Evolutionary conservation across 2,329 filamentous ascomycete species (phyloP), one percentile per base, ranked within the genome.

Genomic region (Neoscytalidium dimidiatum): DNA sequence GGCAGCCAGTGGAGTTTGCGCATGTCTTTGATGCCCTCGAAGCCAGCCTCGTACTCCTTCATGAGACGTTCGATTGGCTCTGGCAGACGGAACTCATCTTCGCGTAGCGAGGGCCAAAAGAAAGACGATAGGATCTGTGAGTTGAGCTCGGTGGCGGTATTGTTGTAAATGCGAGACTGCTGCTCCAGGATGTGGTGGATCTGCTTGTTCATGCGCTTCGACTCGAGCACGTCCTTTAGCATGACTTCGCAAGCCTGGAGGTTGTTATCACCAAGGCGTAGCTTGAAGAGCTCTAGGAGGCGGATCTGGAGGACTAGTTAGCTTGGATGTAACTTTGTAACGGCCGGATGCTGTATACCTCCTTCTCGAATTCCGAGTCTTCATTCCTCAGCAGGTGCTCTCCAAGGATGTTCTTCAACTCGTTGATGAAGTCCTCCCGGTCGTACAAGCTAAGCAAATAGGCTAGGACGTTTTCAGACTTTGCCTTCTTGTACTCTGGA

Each of bases 231-330:
- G 75, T 99, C 95, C 68, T 90, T 92, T 65, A 99, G 86, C 95
- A 99, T 99, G 71, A 99, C 95, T 74, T 99, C 94, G 77, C 94
- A 97, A 56, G 92, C 91, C 75, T 98, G 95, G 51, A 99, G 81
- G 17, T 92, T 88, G 29, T 86, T 85, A 69, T 97, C 92, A 26
- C 94, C 94, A 64, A 97, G 94, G 8, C 94, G 88, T 67, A 92
- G 85, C 80, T 97, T 97, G 66, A 99, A 85, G 9, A 98, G 84
- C 65, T 94, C 89, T 5, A 98, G 84, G 4, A 97, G 91, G 64
- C 91, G 90, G 62, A 92, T 65, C 63, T 64, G 17, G 21, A 28
- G 21, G 28, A 46, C 13, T 2, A 14, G 38, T 64, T 21, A 64
- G 62, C 49, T 5, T 4, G 19, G 5, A 43, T 9, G 33, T 31